phyloP scores from a whole-genome alignment of 2,329 filamentous ascomycete genomes.

The Aspergillus brasiliensis region DNA sequence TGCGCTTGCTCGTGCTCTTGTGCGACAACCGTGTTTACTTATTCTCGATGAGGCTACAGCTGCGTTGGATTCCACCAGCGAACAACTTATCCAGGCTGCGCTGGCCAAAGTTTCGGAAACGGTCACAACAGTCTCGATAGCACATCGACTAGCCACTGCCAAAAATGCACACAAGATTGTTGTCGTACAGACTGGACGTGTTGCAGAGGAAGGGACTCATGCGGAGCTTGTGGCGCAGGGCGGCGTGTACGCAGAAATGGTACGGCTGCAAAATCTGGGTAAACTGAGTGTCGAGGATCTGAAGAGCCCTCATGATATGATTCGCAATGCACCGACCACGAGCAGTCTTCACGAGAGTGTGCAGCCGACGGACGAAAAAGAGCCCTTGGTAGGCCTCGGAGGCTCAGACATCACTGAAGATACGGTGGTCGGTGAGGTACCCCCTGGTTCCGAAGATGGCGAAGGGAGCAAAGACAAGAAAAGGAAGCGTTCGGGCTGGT shows the following conservation, averaged over 20 bases:
- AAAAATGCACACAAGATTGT: slow-evolving; percentile 43
- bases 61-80: slow-evolving; percentile 39
- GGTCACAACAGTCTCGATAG: slow-evolving; percentile 40
- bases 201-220: slow-evolving; percentile 39
- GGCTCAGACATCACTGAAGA: slow-evolving; percentile 25
- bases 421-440: slow-evolving; percentile 16
- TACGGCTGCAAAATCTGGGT: slow-evolving; percentile 48
- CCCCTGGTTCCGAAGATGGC: slow-evolving; percentile 13
- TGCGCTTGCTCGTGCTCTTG: slow-evolving; percentile 80
- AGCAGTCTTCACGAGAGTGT: slow-evolving; percentile 10
- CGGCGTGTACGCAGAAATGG: slow-evolving; percentile 53
- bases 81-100: slow-evolving; percentile 38
- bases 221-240: slow-evolving; percentile 33
- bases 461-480: slow-evolving; percentile 20
- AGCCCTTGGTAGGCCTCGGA: slow-evolving; percentile 16
- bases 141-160: slow-evolving; percentile 40
- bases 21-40: slow-evolving; percentile 80
- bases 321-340: slow-evolving; percentile 20
- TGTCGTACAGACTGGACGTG: slow-evolving; percentile 36
- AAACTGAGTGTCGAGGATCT: slow-evolving; percentile 25
- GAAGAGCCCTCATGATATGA: slow-evolving; percentile 18
- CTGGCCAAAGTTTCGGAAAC: slow-evolving; percentile 31
- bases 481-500: slow-evolving; percentile 25
- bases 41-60: slow-evolving; percentile 43
- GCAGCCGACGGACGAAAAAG: slow-evolving; percentile 22